These are phyloP conservation scores for Funneliformis geosporum DNA, from an alignment of 192 early-diverging fungal genomes.

Conservation along the genomic window DNA sequence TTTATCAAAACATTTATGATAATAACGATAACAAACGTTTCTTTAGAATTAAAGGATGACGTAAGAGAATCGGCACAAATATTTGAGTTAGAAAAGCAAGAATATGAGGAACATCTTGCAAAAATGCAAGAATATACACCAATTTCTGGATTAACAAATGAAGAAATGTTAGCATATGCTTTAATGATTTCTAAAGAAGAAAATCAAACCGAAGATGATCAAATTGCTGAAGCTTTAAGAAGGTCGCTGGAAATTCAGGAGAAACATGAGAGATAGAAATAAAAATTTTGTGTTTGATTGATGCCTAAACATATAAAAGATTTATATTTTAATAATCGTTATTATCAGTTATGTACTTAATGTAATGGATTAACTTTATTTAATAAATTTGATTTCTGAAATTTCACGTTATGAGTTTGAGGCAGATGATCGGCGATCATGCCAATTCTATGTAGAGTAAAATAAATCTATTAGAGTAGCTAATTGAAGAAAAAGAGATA, in stretches of 20 bases:
- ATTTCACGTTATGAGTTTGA: no score
- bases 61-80: conserved; percentile 5
- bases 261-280: neutral
- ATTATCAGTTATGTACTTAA: no score
- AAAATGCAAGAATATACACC: neutral
- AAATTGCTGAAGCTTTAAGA: neutral
- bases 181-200: conserved; percentile 17
- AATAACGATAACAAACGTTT: no score
- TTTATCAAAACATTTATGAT: neutral
- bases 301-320: no score
- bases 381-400: no score
- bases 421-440: no score
- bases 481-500: no score
- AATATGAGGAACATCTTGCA: neutral
- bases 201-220: neutral
- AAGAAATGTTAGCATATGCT: conserved; percentile 13
- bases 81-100: neutral
- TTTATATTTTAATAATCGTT: no score
- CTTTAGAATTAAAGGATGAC: conserved; percentile 5
- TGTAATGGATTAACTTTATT: no score
- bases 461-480: no score
- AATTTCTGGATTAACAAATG: conserved; percentile 3
- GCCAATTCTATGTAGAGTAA: no score
- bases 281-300: no score
- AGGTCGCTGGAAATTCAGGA: neutral